Evolutionary conservation across 106 monocot species (phyloP).

Genomic region (Chionographis japonica): DNA sequence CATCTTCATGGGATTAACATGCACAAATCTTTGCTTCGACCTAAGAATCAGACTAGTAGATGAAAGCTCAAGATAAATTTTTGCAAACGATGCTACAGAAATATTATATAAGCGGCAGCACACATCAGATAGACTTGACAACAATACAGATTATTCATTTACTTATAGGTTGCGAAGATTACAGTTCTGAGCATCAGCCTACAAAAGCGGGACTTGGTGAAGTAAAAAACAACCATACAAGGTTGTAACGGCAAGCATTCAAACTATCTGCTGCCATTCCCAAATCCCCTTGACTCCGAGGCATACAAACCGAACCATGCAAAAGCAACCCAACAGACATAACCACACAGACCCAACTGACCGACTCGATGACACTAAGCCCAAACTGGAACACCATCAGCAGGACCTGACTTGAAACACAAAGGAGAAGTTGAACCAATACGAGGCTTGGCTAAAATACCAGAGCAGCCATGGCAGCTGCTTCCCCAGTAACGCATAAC

Average conservation of each 20-base stretch:
- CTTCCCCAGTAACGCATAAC: conserved; percentile 18
- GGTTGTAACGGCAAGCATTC: conserved; percentile 11
- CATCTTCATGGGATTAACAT: too few relatives aligned
- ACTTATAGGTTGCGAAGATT: neutral
- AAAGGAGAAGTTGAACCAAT: neutral
- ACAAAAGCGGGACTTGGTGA: conserved; percentile 7
- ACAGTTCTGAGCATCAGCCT: conserved; percentile 17
- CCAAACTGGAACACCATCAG: neutral
- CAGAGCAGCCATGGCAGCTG: neutral
- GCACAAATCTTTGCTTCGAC: too few relatives aligned
- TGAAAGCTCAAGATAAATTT: too few relatives aligned
- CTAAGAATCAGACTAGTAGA: too few relatives aligned
- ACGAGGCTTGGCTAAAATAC: conserved; percentile 16
- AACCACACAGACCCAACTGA: too few relatives aligned
- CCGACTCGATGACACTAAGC: neutral
- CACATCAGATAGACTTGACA: too few relatives aligned
- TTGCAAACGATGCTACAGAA: too few relatives aligned
- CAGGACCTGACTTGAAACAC: neutral
- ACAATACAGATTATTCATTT: too few relatives aligned
- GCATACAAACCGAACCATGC: conserved; percentile 3
- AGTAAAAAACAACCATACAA: conserved; percentile 1
- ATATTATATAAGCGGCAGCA: too few relatives aligned
- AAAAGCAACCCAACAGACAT: conserved; percentile 11
- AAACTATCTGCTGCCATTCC: conserved; percentile 14
- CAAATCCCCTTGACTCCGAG: conserved; percentile 9